phyloP scores from a whole-genome alignment of 768 basidiomycete genomes.

The Lentinula sp. region DNA sequence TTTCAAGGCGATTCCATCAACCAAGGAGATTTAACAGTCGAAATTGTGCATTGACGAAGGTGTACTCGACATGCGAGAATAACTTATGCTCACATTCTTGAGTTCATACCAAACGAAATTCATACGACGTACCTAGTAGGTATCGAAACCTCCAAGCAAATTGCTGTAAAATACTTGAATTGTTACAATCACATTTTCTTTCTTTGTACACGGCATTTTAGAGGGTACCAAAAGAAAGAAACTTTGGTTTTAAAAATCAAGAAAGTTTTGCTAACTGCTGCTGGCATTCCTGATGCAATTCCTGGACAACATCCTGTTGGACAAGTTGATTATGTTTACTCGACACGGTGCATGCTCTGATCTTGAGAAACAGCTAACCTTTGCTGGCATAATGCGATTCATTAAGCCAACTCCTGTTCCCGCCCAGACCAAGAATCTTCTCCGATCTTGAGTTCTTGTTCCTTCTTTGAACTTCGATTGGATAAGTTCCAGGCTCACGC shows the following conservation, averaged over 20 bases:
- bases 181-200: not conserved
- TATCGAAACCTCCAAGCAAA: too few species aligned
- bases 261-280: not conserved
- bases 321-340: not conserved
- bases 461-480: constrained; percentile 41
- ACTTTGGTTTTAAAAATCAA: too few species aligned
- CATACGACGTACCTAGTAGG: not conserved
- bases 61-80: not conserved
- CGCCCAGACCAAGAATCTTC: constrained; percentile 60
- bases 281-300: constrained; percentile 2
- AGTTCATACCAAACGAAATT: not conserved
- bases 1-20: constrained; percentile 82
- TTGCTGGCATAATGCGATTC: constrained; percentile 32
- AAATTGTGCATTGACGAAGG: constrained; percentile 63
- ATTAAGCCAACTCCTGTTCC: constrained; percentile 61
- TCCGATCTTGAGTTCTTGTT: constrained; percentile 34
- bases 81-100: not conserved
- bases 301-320: not conserved
- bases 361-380: constrained; percentile 20
- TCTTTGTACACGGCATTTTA: not conserved
- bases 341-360: constrained; percentile 21
- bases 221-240: too few species aligned
- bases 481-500: constrained; percentile 35
- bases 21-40: constrained; percentile 87
- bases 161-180: too few species aligned